These are phyloP conservation scores for Pinus taeda DNA, from an alignment of 75 land plant species.

Conservation along the genomic window DNA sequence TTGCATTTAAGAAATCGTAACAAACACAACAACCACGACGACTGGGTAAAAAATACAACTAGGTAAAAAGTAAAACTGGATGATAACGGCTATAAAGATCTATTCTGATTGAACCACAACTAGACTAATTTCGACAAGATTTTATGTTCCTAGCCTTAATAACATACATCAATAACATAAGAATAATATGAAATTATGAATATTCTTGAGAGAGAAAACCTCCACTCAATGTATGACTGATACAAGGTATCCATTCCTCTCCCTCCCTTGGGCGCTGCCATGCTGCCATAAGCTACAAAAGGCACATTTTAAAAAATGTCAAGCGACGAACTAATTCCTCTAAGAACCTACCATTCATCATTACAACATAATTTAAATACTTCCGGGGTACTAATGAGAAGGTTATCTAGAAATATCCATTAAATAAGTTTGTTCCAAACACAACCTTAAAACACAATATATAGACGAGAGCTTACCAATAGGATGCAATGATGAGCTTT, in stretches of 20 bases:
- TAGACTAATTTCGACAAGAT: neutral
- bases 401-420: neutral
- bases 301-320: neutral
- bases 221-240: conserved; percentile 15
- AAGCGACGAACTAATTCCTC: neutral
- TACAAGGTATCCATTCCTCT: conserved; percentile 64
- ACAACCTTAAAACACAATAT: neutral
- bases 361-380: neutral
- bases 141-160: neutral
- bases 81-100: neutral
- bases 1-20: too few relatives aligned
- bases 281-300: conserved; percentile 54
- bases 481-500: neutral
- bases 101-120: neutral
- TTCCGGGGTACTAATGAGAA: neutral
- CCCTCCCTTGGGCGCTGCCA: conserved; percentile 63
- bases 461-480: neutral
- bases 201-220: conserved; percentile 20
- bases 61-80: neutral
- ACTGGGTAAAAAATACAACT: neutral
- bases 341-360: neutral
- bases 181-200: neutral
- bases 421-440: neutral
- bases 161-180: neutral
- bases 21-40: neutral